Conservation (phyloP, 352 stramenopile species). For the Phytopythium montanum region DNA sequence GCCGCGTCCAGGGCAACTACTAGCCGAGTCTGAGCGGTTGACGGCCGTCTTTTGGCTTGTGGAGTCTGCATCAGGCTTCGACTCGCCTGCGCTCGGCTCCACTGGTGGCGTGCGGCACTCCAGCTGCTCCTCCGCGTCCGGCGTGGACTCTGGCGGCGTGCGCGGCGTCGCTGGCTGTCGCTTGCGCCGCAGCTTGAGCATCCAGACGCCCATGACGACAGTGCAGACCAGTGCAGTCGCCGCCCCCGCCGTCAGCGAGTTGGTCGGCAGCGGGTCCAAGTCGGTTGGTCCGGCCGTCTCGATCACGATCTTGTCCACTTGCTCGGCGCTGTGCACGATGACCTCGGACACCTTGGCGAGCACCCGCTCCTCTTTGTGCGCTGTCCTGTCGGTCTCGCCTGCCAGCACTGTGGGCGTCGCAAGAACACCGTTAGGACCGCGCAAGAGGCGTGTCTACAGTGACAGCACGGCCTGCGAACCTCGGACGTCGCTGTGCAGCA, state of each 20-base stretch:
- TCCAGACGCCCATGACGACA: not conserved
- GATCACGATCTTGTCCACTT: slow-evolving; percentile 4
- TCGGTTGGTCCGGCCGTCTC: not conserved
- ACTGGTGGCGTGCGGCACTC: not conserved
- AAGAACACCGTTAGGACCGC: not conserved
- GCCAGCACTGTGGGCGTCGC: not conserved
- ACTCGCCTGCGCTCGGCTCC: not conserved
- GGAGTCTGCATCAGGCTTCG: not conserved
- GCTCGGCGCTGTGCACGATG: slow-evolving; percentile 4
- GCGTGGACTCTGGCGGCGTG: not conserved
- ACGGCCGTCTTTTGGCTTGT: not conserved
- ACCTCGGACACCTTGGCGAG: not conserved
- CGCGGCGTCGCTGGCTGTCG: not conserved
- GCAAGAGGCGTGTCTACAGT: too few species aligned
- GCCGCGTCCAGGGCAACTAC: not conserved
- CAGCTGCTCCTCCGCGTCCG: not conserved
- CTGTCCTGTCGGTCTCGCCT: not conserved
- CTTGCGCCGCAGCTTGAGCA: not conserved
- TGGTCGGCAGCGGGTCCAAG: not conserved
- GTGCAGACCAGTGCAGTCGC: not conserved
- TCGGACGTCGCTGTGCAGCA: not conserved
- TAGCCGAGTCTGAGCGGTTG: not conserved
- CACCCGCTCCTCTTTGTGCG: not conserved
- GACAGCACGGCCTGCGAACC: not conserved
- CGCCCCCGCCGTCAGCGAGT: not conserved